Evolutionary conservation across 2,329 filamentous ascomycete genomes (phyloP).

Genomic region (Xylaria multiplex): DNA sequence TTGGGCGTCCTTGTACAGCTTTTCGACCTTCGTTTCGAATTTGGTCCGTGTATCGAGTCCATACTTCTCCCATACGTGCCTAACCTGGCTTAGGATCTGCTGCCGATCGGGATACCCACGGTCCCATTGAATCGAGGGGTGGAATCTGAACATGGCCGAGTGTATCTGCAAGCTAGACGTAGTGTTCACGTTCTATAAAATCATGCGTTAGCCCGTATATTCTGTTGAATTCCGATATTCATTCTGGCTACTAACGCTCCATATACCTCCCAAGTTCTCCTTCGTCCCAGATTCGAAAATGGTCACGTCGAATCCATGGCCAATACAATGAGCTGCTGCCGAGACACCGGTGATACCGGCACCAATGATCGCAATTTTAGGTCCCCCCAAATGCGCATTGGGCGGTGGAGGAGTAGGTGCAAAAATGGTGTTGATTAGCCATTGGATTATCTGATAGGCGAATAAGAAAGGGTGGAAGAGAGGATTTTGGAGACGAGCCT

Average conservation of each 20-base stretch:
- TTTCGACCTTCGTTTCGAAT: conserved; percentile 76
- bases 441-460: conserved; percentile 73
- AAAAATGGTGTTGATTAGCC: conserved; percentile 70
- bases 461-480: conserved; percentile 67
- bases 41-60: conserved; percentile 74
- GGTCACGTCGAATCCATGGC: conserved; percentile 83
- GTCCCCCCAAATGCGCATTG: conserved; percentile 64
- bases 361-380: conserved; percentile 75
- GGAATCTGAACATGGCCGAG: conserved; percentile 87
- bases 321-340: conserved; percentile 82
- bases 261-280: conserved; percentile 79
- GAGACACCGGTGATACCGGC: conserved; percentile 80
- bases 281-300: conserved; percentile 79
- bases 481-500: conserved; percentile 51
- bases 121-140: conserved; percentile 79
- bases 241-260: conserved; percentile 69
- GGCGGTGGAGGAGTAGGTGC: conserved; percentile 75
- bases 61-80: conserved; percentile 78
- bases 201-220: conserved; percentile 5
- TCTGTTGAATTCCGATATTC: background rate
- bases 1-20: conserved; percentile 73
- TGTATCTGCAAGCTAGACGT: conserved; percentile 86
- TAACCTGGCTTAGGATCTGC: conserved; percentile 79
- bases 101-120: conserved; percentile 80
- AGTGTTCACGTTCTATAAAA: conserved; percentile 76